Conservation (phyloP, 768 basidiomycete genomes). For the Pulveroboletus sp. region DNA sequence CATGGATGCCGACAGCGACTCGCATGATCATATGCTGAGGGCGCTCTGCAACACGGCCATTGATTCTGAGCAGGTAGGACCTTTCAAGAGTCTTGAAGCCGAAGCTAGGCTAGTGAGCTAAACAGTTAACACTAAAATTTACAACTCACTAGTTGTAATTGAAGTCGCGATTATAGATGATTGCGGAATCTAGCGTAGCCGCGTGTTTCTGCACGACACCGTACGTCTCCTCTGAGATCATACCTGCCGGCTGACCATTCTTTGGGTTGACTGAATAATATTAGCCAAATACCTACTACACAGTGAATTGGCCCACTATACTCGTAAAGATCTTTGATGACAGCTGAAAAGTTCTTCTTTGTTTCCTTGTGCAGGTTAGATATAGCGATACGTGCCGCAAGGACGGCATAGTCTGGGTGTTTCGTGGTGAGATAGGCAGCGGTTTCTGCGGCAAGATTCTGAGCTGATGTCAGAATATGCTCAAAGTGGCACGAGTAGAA, state of each 20-base stretch:
- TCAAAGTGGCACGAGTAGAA: neutral
- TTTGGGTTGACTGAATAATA: conserved; percentile 81
- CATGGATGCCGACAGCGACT: conserved; percentile 97
- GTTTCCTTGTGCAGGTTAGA: conserved; percentile 99
- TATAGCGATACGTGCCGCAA: conserved; percentile 97
- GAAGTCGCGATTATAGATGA: conserved; percentile 98
- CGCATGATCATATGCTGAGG: conserved; percentile 99
- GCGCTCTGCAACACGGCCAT: conserved; percentile 92
- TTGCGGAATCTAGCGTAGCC: conserved; percentile 80
- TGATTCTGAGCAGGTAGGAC: conserved; percentile 91
- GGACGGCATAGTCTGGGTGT: conserved; percentile 96
- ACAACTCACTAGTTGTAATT: conserved; percentile 83
- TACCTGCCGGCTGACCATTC: conserved; percentile 77
- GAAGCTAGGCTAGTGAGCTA: conserved; percentile 49
- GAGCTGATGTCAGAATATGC: conserved; percentile 2
- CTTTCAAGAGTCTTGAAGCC: conserved; percentile 99
- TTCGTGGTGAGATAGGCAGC: conserved; percentile 96
- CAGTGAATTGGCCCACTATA: conserved; percentile 55
- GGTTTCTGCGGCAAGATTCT: conserved; percentile 97
- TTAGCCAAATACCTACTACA: neutral
- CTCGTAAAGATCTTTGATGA: conserved; percentile 84
- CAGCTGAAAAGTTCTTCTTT: conserved; percentile 92
- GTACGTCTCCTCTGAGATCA: conserved; percentile 90
- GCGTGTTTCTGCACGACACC: conserved; percentile 77
- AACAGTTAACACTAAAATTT: neutral